Percentiles rank a stretch among this genome's conserved stretches.
Conservation (phyloP, 2,329 filamentous ascomycete species). For the Pleoardoris graminearum region DNA sequence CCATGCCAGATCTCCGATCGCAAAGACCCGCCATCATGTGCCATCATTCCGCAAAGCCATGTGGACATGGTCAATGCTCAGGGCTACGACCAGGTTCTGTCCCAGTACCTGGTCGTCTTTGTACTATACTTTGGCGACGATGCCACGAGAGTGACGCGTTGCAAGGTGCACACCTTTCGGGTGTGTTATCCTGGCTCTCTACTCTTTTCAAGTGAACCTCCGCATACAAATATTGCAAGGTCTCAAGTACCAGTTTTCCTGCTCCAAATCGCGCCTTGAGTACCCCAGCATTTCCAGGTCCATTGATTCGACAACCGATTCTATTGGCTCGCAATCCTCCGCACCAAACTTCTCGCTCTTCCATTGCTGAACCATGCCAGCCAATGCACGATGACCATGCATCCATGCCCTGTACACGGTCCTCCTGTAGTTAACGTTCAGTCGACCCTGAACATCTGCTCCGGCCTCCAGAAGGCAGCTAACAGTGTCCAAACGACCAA, state of each 20-base stretch:
- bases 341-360: not conserved
- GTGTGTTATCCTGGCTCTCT: no score
- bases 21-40: no score
- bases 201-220: no score
- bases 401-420: slow-evolving; percentile 8
- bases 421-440: slow-evolving; percentile 5
- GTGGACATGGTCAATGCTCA: no score
- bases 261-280: not conserved
- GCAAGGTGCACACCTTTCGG: no score
- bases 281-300: not conserved
- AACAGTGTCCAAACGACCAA: slow-evolving; percentile 34
- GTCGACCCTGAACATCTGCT: slow-evolving; percentile 12
- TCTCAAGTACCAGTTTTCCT: no score
- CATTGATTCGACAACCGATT: not conserved
- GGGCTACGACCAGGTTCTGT: no score
- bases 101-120: no score
- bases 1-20: no score
- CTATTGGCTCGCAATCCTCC: not conserved
- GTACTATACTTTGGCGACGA: no score
- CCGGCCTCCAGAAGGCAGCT: slow-evolving; percentile 29
- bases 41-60: no score
- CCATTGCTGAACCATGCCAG: slow-evolving; percentile 3
- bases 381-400: slow-evolving; percentile 3
- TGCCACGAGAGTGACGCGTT: no score
- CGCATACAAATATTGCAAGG: not conserved